These are phyloP conservation scores for thale cress (Arabidopsis thaliana) DNA, from an alignment of 345 rosid species.

Conservation along the genomic window TAIR10.1 NC_003074.8:1151001-1151500, in stretches of 20 bases:
- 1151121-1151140: slow-evolving; percentile 30
- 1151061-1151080: slow-evolving; percentile 84
- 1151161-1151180: slow-evolving; percentile 9
- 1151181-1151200: slow-evolving; percentile 8
- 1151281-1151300: slow-evolving; percentile 15
- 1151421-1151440: slow-evolving; percentile 21
- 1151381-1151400: slow-evolving; percentile 18
- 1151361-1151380: slow-evolving; percentile 17
- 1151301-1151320: background rate
- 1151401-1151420: slow-evolving; percentile 17
- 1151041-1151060: slow-evolving; percentile 86
- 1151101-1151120: slow-evolving; percentile 28
- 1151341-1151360: slow-evolving; percentile 16
- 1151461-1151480: background rate
- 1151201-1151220: background rate
- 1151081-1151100: slow-evolving; percentile 42
- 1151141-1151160: slow-evolving; percentile 17
- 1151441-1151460: slow-evolving; percentile 2
- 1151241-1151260: slow-evolving; percentile 1
- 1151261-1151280: slow-evolving; percentile 12
- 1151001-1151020: slow-evolving; percentile 88
- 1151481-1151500: slow-evolving; percentile 8
- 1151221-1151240: background rate
- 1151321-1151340: slow-evolving; percentile 27
- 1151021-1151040: slow-evolving; percentile 89